phyloP scores from a whole-genome alignment of 257 asterid genomes.

The Solanum arcanum region DNA sequence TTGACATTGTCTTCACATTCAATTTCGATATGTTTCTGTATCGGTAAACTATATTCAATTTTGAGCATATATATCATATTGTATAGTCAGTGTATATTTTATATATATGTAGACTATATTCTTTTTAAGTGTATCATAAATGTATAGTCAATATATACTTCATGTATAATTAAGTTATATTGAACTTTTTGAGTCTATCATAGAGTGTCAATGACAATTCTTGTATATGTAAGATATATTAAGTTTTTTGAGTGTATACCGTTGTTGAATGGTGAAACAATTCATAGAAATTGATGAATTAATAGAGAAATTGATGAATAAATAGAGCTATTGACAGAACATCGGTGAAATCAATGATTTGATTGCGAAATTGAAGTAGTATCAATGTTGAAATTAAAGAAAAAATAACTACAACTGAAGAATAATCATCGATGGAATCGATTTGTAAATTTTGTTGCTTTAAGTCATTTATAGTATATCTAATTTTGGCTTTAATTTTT shows the following conservation, averaged over 20 bases:
- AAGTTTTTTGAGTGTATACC: not conserved
- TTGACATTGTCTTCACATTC: not conserved
- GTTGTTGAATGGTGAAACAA: not conserved
- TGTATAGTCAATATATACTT: not conserved
- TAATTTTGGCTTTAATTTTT: not conserved
- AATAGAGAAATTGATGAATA: no score
- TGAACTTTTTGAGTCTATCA: not conserved
- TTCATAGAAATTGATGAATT: no score
- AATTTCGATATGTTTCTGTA: no score
- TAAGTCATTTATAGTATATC: not conserved
- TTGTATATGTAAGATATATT: not conserved
- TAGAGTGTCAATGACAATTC: not conserved
- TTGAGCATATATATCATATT: not conserved
- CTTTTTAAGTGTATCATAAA: not conserved
- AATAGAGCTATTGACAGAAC: not conserved
- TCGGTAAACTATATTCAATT: no score
- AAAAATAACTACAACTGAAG: not conserved
- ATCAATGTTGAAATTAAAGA: not conserved
- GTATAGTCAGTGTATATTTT: not conserved
- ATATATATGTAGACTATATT: no score
- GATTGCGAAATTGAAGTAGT: not conserved
- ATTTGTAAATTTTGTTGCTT: not conserved
- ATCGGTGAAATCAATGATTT: no score
- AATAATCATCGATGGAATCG: not conserved
- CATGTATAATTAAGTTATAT: not conserved